Base-by-base conservation (phyloP, 1,284 basidiomycete genomes). In the Naganishia albida region DNA sequence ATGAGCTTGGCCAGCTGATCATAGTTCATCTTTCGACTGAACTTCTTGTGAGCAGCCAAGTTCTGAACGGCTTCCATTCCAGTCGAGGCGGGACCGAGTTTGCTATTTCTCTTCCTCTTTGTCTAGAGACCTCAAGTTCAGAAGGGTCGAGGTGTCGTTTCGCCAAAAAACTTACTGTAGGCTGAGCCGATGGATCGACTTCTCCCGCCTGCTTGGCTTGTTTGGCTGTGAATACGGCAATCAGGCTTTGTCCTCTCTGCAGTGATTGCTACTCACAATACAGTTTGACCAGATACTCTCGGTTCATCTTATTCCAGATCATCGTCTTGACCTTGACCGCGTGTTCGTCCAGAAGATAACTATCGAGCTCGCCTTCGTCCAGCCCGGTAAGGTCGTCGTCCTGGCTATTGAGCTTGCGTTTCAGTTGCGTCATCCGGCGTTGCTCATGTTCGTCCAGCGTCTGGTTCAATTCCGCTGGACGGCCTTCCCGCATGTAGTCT, bases 231-330 rank as follows among this genome's bases (percentile, higher is more conserved):
- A 26, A 13, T 28, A 44, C 8, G 49, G 51, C 40, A 63, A 16
- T 42, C 28, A 55, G 50, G 42, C 13, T 40, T 7, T 40, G 23
- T 16, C 16, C 20, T 3, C 25, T 42, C 50, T 7, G 57, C 8
- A 48, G 39, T 40, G 26, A 16, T n/a, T 12, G 26, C 25, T 49
- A 82, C 86, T 77, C 73, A 91, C 90, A 86, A 67, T 91, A 91
- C 51, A 94, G 82, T 38, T 89, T 87, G 76, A 96, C 91, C 56
- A 99, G 80, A 81, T 96, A 99, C 62, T 96, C 93, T 70, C 86
- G 86, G 79, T 99, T 99, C 75, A 93, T 84, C 79, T 95, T 93
- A 68, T 98, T 90, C 96, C 96, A 99, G 20, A 99, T 87, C 28
- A 93, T 87, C 74, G 95, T 93, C 77, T 94, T 96, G 74, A 93